Conservation (phyloP, 345 rosid species). For the Camelina hispida region DNA sequence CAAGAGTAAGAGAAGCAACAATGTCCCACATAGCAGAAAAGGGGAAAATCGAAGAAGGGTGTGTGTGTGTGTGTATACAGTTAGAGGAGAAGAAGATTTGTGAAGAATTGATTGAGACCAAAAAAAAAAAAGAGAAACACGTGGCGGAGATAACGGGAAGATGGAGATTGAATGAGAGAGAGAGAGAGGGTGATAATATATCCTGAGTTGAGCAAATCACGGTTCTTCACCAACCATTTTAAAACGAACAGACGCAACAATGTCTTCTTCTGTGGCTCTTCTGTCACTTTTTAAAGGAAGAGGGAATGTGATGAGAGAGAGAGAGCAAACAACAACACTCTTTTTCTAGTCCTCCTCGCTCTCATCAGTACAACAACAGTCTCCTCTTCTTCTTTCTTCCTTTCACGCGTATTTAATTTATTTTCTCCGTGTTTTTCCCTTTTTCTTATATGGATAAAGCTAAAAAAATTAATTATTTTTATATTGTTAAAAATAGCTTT, state of each 20-base stretch:
- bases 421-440: neutral
- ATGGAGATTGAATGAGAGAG: constrained; percentile 22
- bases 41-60: neutral
- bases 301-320: neutral
- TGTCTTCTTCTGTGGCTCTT: neutral
- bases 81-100: constrained; percentile 12
- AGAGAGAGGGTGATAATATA: neutral
- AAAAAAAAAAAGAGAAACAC: constrained; percentile 31
- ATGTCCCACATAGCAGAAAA: constrained; percentile 18
- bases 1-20: constrained; percentile 4
- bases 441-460: neutral
- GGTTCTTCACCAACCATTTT: constrained; percentile 41
- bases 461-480: neutral
- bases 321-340: constrained; percentile 8
- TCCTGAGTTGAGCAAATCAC: constrained; percentile 42
- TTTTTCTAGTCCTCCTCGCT: neutral
- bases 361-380: neutral
- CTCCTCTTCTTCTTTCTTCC: neutral
- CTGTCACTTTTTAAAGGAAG: neutral
- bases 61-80: neutral
- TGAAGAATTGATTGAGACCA: neutral
- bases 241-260: neutral
- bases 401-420: constrained; percentile 14
- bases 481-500: neutral
- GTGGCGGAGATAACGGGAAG: constrained; percentile 45